Conservation (phyloP, 2,329 filamentous ascomycete species). For the Ophiocordyceps unilateralis region DNA sequence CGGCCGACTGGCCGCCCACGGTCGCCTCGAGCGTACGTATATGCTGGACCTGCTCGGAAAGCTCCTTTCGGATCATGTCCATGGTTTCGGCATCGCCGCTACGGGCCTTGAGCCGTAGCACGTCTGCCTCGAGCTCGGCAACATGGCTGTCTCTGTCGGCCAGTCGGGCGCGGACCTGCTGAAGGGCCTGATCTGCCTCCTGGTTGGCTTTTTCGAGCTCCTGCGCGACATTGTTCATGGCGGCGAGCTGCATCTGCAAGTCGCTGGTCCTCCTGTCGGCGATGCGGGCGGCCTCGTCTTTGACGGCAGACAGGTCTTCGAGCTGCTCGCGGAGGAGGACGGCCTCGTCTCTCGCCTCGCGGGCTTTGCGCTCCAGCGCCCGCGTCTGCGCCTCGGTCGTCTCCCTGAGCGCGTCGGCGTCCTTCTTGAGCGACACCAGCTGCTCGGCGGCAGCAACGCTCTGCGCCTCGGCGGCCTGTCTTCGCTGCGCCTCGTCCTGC, state of each 20-base stretch:
- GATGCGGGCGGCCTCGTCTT: conserved; percentile 52
- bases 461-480: conserved; percentile 40
- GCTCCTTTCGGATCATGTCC: conserved; percentile 67
- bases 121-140: conserved; percentile 63
- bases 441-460: conserved; percentile 31
- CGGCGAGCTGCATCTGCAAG: conserved; percentile 32
- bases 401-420: conserved; percentile 34
- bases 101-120: conserved; percentile 69
- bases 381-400: conserved; percentile 37
- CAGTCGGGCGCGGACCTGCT: conserved; percentile 47
- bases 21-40: conserved; percentile 68
- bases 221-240: conserved; percentile 28
- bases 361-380: conserved; percentile 48
- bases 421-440: conserved; percentile 29
- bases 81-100: conserved; percentile 77
- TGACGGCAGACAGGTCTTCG: conserved; percentile 47
- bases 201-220: conserved; percentile 43
- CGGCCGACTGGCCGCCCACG: conserved; percentile 61
- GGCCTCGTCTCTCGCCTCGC: conserved; percentile 59
- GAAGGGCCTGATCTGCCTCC: conserved; percentile 36
- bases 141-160: conserved; percentile 52
- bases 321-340: conserved; percentile 62
- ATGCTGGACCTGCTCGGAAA: conserved; percentile 83
- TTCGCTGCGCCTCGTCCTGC: conserved; percentile 67
- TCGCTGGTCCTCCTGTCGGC: conserved; percentile 36